Evolutionary conservation across 495 filamentous ascomycete genomes (phyloP), one percentile per base, ranked within the genome.

Genomic region (Poronia punctata): DNA sequence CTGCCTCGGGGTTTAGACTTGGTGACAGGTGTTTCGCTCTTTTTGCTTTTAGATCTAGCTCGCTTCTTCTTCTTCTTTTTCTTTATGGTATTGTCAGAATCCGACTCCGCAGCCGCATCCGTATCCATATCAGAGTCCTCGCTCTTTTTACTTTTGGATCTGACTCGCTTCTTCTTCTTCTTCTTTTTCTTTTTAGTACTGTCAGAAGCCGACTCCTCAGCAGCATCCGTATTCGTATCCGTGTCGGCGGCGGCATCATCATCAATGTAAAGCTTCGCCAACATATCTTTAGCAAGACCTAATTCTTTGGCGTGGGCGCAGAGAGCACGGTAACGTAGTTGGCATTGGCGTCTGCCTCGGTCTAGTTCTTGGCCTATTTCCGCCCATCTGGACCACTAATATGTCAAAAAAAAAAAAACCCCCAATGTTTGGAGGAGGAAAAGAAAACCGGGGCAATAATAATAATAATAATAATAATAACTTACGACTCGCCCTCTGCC

Each of bases 341-440:
- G 42, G 10, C 51, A 50, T 11, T 49, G 50, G 1, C 48, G 48
- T 42, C 45, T 52, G 35, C 31, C 8, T 5, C 38, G 37, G 0
- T 35, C 22, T 9, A 50, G 17, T 2, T 34, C 35, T 10, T 49
- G 44, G 31, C 44, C 44, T 18, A 59, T 57, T 8, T 42, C 34
- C 4, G 36, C 35, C 50, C 49, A 52, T 12, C 43, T 45, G 2
- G 9, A 5, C 7, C n/a, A 9, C n/a, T 2, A 5, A 10, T 32
- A 3, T 1, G 22, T 38, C n/a, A 45, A 35, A 7, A 8, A 15
- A 4, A 3, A 20, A 14, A 21, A 20, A 3, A 9, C 3, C 12
- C 3, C 11, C 5, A 20, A 9, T 21, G 4, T 10, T 20, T 35
- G 4, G 14, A 21, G 4, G 8, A 12, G 33, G 7, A 14, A 35